Percentiles rank a stretch among this genome's conserved stretches.
phyloP scores from a whole-genome alignment of 345 rosid genomes.

The Brassica rapa region DNA sequence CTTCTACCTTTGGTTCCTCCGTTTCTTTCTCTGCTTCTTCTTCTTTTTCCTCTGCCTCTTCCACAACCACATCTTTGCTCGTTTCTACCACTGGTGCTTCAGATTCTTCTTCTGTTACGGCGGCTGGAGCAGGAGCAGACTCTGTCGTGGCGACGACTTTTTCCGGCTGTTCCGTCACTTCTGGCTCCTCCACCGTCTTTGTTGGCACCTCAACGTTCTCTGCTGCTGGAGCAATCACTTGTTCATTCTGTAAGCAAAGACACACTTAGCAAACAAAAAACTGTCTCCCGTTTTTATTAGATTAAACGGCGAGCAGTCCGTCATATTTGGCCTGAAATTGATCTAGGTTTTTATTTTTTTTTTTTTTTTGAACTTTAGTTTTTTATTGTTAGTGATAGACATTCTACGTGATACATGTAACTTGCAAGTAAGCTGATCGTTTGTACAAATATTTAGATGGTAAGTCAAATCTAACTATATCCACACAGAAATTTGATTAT shows the following conservation, averaged over 20 bases:
- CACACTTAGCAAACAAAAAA: conserved; percentile 1
- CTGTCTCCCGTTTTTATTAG: not conserved
- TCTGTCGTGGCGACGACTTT: conserved; percentile 15
- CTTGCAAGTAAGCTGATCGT: not conserved
- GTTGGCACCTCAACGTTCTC: conserved; percentile 40
- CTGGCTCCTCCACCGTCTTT: conserved; percentile 32
- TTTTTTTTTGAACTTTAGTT: too few relatives aligned
- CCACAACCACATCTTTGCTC: conserved; percentile 32
- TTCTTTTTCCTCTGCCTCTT: conserved; percentile 23
- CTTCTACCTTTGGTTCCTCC: conserved; percentile 11
- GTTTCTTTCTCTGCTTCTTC: conserved; percentile 15
- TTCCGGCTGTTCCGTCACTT: conserved; percentile 16
- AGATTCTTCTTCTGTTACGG: conserved; percentile 24
- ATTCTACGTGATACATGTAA: not conserved
- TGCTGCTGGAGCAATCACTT: conserved; percentile 36
- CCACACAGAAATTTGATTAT: not conserved
- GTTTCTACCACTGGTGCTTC: conserved; percentile 28
- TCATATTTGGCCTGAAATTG: not conserved
- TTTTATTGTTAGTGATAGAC: not conserved
- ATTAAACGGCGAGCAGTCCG: not conserved
- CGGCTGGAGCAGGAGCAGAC: conserved; percentile 12
- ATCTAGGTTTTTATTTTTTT: not conserved
- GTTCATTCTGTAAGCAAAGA: conserved; percentile 25
- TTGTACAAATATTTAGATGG: not conserved
- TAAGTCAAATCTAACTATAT: not conserved